phyloP scores from a whole-genome alignment of 441 rosid genomes.

The Syzygium syzygioides region DNA sequence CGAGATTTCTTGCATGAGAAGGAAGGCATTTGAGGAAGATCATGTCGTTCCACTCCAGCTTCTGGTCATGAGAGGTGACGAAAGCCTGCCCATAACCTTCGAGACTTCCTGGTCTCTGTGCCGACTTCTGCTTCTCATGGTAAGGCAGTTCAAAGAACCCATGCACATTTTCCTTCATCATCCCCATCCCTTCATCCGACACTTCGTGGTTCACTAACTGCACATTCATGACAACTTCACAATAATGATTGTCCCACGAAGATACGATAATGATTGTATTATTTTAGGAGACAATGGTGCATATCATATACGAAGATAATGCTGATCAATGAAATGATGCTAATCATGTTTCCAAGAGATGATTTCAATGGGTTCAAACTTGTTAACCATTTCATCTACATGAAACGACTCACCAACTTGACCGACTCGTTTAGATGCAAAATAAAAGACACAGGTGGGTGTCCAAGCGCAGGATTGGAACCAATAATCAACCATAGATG shows the following conservation, averaged over 20 bases:
- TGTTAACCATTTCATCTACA: background rate
- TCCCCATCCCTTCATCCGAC: slow-evolving; percentile 1
- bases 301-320: background rate
- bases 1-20: slow-evolving; percentile 12
- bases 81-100: slow-evolving; percentile 44
- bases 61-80: slow-evolving; percentile 30
- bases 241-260: background rate
- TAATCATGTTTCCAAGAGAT: background rate
- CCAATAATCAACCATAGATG: background rate
- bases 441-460: background rate
- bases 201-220: slow-evolving; percentile 35
- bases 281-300: background rate
- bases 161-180: slow-evolving; percentile 7
- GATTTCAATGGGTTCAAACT: background rate
- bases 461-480: background rate
- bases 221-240: background rate
- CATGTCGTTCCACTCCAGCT: slow-evolving; percentile 42
- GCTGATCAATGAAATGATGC: background rate
- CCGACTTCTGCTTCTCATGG: slow-evolving; percentile 24
- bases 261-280: background rate
- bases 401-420: background rate
- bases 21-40: slow-evolving; percentile 32
- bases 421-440: background rate
- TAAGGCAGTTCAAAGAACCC: slow-evolving; percentile 31
- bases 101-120: slow-evolving; percentile 29